Conservation (phyloP, 768 basidiomycete genomes). For the Pisolithus orientalis region DNA sequence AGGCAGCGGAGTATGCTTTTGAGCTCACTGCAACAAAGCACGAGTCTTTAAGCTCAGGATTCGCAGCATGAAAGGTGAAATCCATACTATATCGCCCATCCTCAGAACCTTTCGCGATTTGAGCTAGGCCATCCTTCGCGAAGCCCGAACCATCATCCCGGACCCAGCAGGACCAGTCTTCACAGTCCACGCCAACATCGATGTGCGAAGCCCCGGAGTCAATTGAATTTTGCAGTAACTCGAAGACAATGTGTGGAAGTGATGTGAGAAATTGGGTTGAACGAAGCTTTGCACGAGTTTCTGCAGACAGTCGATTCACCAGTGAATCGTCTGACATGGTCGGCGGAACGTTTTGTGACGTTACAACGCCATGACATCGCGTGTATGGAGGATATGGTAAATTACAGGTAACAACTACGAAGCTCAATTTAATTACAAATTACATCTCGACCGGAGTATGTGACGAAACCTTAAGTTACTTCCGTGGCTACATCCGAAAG, state of each 20-base stretch:
- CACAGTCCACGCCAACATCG: constrained; percentile 66
- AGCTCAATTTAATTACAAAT: too few relatives aligned
- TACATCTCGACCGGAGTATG: too few relatives aligned
- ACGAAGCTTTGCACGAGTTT: constrained; percentile 68
- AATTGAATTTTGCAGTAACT: constrained; percentile 85
- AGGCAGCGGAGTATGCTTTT: constrained; percentile 52
- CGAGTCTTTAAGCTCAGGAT: not conserved
- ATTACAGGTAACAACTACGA: too few relatives aligned
- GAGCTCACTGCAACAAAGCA: constrained; percentile 51
- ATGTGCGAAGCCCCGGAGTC: constrained; percentile 72
- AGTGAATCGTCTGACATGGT: constrained; percentile 15
- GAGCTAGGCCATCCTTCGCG: constrained; percentile 46
- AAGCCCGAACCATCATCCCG: constrained; percentile 84
- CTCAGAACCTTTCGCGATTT: constrained; percentile 46
- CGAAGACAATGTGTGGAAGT: constrained; percentile 70
- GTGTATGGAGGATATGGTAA: not conserved
- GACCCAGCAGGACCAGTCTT: constrained; percentile 80
- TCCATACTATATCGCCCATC: constrained; percentile 64
- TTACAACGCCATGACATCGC: constrained; percentile 9
- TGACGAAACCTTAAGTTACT: not conserved
- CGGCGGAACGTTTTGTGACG: constrained; percentile 8
- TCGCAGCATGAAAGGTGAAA: not conserved
- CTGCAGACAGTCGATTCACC: constrained; percentile 42
- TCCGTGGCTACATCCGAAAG: constrained; percentile 71
- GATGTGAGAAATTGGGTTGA: constrained; percentile 84